Conservation (phyloP, 2,329 filamentous ascomycete genomes). For the Botrytis porri region DNA sequence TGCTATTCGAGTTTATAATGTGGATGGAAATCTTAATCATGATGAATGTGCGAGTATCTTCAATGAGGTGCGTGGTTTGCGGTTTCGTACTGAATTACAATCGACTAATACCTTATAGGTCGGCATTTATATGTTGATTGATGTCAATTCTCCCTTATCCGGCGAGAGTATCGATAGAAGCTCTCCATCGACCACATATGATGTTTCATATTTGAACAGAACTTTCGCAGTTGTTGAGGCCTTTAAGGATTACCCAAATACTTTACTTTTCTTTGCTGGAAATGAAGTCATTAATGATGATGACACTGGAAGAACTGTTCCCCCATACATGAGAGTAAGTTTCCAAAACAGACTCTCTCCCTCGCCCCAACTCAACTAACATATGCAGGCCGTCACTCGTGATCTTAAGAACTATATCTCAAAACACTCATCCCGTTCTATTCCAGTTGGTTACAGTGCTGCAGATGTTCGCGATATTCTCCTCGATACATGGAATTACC, state of each 20-base stretch:
- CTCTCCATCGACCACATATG: slow-evolving; percentile 59
- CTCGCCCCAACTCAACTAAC: slow-evolving; percentile 21
- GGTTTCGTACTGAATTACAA: no score
- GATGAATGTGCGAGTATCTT: slow-evolving; percentile 66
- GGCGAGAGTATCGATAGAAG: slow-evolving; percentile 56
- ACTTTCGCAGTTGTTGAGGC: slow-evolving; percentile 66
- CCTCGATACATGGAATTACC: slow-evolving; percentile 72
- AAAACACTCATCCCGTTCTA: slow-evolving; percentile 62
- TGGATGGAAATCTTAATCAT: slow-evolving; percentile 63
- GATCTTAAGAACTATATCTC: slow-evolving; percentile 80
- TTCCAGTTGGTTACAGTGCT: slow-evolving; percentile 78
- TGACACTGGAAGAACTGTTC: slow-evolving; percentile 55
- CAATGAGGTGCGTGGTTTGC: slow-evolving; percentile 48
- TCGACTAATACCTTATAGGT: slow-evolving; percentile 34
- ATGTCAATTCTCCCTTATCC: slow-evolving; percentile 63
- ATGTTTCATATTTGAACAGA: slow-evolving; percentile 59
- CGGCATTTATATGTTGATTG: slow-evolving; percentile 67
- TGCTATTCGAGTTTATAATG: slow-evolving; percentile 67
- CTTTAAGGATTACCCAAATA: slow-evolving; percentile 65
- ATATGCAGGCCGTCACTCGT: slow-evolving; percentile 64
- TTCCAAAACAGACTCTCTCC: not conserved
- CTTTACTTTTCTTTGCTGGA: slow-evolving; percentile 71
- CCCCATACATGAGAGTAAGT: slow-evolving; percentile 60
- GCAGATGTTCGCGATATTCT: slow-evolving; percentile 74
- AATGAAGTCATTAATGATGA: slow-evolving; percentile 75